phyloP scores from a whole-genome alignment of 192 early-diverging fungal species.

The Coemansia sp. region DNA sequence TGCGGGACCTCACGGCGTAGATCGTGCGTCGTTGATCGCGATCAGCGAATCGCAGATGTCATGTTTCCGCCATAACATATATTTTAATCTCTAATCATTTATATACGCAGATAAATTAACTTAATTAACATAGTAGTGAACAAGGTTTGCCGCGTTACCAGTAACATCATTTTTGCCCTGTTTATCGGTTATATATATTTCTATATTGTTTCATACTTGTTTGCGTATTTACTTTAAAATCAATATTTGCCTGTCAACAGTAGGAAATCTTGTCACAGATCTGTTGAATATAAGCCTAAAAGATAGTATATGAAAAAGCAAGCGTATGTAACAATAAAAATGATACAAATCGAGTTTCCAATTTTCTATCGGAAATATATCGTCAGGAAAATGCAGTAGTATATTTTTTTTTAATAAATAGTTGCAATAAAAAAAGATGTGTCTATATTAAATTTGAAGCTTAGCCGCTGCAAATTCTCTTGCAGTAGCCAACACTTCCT shows the following conservation, averaged over 20 bases:
- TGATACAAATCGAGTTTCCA: not conserved
- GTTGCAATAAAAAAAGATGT: not conserved
- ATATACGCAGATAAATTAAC: too few relatives aligned
- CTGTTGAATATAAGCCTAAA: too few relatives aligned
- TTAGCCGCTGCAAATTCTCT: conserved; percentile 15
- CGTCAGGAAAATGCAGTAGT: not conserved
- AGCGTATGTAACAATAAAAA: not conserved
- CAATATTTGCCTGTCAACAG: too few relatives aligned
- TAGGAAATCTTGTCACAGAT: too few relatives aligned
- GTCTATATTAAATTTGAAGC: not conserved
- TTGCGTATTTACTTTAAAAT: too few relatives aligned
- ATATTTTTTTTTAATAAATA: not conserved
- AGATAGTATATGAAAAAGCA: not conserved
- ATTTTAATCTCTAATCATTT: not conserved
- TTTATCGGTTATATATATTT: not conserved
- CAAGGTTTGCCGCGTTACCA: too few relatives aligned
- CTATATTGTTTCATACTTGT: too few relatives aligned
- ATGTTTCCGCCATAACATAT: too few relatives aligned
- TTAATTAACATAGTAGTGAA: too few relatives aligned
- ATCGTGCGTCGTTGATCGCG: conserved; percentile 75
- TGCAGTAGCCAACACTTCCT: conserved; percentile 41
- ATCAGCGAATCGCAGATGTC: conserved; percentile 74
- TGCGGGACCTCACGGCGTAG: too few relatives aligned
- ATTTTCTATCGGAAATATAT: too few relatives aligned
- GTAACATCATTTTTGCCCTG: too few relatives aligned